These are phyloP conservation scores for Kwoniella sp. DNA, from an alignment of 768 basidiomycete genomes.

Conservation along the genomic window DNA sequence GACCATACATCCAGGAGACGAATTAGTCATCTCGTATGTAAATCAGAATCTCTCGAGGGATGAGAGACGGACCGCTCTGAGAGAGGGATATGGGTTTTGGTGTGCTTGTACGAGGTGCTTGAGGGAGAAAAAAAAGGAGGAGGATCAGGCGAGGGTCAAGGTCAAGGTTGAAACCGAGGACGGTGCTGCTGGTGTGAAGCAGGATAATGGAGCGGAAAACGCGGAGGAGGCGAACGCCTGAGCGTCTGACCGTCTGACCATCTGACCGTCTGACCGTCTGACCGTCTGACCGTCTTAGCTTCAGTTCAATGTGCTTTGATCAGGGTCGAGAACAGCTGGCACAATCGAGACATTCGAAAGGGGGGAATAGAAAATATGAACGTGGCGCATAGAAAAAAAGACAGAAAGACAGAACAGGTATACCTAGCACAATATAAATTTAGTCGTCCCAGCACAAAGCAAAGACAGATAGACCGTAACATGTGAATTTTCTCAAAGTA, in stretches of 20 bases:
- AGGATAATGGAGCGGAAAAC: background rate
- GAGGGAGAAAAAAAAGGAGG: constrained; percentile 58
- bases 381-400: no score
- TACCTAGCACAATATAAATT: constrained; percentile 5
- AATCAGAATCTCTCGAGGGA: constrained; percentile 60
- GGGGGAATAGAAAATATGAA: no score
- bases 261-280: no score
- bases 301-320: no score
- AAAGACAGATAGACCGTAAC: background rate
- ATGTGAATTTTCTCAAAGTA: no score
- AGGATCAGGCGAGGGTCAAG: constrained; percentile 1
- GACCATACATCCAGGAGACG: constrained; percentile 69
- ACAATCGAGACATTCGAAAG: no score
- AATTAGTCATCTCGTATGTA: constrained; percentile 75
- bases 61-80: constrained; percentile 50
- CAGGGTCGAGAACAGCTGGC: no score
- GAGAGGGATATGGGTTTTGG: constrained; percentile 51
- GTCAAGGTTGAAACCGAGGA: no score
- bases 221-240: no score
- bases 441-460: no score
- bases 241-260: no score
- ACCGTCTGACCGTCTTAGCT: no score
- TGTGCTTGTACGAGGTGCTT: constrained; percentile 72
- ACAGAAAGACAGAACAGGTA: background rate
- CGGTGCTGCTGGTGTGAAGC: background rate